Evolutionary conservation across 192 early-diverging fungal species (phyloP), one percentile per base, ranked within the genome.

Genomic region (Podila clonocystis): DNA sequence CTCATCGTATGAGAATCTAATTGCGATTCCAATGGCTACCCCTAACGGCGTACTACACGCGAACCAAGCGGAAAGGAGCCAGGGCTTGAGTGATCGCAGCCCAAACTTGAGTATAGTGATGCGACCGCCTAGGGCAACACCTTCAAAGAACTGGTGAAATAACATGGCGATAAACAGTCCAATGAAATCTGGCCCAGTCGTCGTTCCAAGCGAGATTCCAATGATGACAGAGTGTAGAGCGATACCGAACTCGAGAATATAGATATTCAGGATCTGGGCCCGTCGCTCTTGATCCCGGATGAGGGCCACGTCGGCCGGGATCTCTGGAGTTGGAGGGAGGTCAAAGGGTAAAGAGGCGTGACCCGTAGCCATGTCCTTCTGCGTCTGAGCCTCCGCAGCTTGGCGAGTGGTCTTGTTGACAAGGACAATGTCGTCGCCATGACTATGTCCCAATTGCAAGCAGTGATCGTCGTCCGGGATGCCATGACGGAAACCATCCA

Each of bases 1-100:
- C 2, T 85, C 83, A 31, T 90, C 83, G 82, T 91, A 91, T 12
- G 89, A 68, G 34, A 83, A 67, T 11, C 86, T 82, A 57, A 95
- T 83, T 24, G 72, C 88, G 63, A 96, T 91, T 31, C 95, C 95
- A 63, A 96, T 86, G 4, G 83, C 86, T 50, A 92, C 82, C 36
- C 95, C 95, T 41, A 96, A 9, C 11, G 95, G 95, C n/a, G 95
- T 96, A 17, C 90, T 94, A 9, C 88, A 28, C 0, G 89, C 83
- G 83, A 91, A 94, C 26, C 90, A 50, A 2, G 85, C 34, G 2
- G 85, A 86, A 68, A 90, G 88, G 9, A 88, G 22, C 30, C 87
- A 58, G 12, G 87, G 86, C 55, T 84, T 82, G 0, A 84, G 30
- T 36, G 85, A 71, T 3, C 76, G 72, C 38, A 34, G 24, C 2